A percentile compares a stretch with the other conserved stretches of the same genome.
phyloP scores from a whole-genome alignment of 2,329 filamentous ascomycete species.

The Xylariales sp. region DNA sequence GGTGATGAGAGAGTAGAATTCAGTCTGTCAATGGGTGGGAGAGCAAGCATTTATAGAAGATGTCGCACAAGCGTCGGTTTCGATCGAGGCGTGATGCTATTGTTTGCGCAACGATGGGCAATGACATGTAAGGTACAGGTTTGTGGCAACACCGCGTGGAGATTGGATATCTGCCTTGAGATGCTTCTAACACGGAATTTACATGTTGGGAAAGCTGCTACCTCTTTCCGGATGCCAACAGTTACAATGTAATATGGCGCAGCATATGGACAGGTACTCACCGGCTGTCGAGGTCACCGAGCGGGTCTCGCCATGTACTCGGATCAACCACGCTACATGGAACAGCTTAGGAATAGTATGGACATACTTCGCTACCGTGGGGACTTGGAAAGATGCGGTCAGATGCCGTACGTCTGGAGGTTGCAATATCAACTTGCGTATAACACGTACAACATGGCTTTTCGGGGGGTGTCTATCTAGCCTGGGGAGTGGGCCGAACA shows the following conservation, averaged over 20 bases:
- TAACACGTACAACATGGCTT: slow-evolving; percentile 23
- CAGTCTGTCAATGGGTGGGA: slow-evolving; percentile 39
- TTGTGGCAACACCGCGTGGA: slow-evolving; percentile 23
- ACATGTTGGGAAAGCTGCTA: slow-evolving; percentile 25
- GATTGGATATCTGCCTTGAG: slow-evolving; percentile 33
- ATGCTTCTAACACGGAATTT: slow-evolving; percentile 19
- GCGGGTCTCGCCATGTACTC: slow-evolving; percentile 28
- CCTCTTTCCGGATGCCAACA: slow-evolving; percentile 28
- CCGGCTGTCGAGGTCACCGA: slow-evolving; percentile 24
- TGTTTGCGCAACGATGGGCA: slow-evolving; percentile 30
- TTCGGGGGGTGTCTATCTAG: slow-evolving; percentile 25
- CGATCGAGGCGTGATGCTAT: slow-evolving; percentile 15
- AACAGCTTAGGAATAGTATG: slow-evolving; percentile 20
- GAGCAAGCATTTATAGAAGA: slow-evolving; percentile 43
- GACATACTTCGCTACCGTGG: slow-evolving; percentile 20
- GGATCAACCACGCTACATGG: slow-evolving; percentile 24
- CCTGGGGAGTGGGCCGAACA: slow-evolving; percentile 18
- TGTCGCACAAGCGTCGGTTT: slow-evolving; percentile 28
- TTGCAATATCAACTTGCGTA: slow-evolving; percentile 15
- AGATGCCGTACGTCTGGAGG: slow-evolving; percentile 25
- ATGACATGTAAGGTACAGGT: slow-evolving; percentile 25
- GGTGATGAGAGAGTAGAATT: slow-evolving; percentile 34
- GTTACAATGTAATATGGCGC: slow-evolving; percentile 24
- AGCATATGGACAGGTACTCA: slow-evolving; percentile 15
- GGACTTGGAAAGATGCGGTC: slow-evolving; percentile 23